A percentile compares a stretch with the other conserved stretches of the same genome.
These are phyloP conservation scores for Chlorophyllum brunneum DNA, from an alignment of 768 basidiomycete genomes.

Conservation along the genomic window DNA sequence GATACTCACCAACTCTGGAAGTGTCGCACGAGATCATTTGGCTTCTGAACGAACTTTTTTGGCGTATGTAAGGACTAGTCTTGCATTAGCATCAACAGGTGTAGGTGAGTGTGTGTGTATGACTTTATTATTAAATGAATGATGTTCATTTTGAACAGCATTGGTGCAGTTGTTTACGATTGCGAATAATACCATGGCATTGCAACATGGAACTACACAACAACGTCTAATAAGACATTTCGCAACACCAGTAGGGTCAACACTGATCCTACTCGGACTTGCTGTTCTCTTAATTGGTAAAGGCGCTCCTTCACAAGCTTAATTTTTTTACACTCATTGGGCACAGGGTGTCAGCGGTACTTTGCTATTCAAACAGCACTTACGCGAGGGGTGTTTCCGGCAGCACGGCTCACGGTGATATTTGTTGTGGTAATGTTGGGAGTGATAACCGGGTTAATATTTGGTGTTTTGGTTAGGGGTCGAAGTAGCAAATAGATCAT, in stretches of 20 bases:
- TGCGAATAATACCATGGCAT: conserved; percentile 7
- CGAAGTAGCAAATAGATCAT: background rate
- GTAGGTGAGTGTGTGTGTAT: conserved; percentile 35
- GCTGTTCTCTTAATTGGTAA: conserved; percentile 13
- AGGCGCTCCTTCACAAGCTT: background rate
- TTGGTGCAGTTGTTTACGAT: conserved; percentile 17
- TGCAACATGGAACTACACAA: background rate
- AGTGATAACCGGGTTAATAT: background rate
- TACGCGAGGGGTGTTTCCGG: conserved; percentile 9
- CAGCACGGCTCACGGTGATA: conserved; percentile 6
- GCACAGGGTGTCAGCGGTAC: conserved; percentile 15
- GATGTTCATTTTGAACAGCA: conserved; percentile 5
- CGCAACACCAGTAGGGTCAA: conserved; percentile 14
- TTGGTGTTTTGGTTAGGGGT: background rate
- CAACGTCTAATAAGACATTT: background rate
- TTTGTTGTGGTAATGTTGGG: background rate
- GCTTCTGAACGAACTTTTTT: conserved; percentile 53
- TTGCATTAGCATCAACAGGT: conserved; percentile 46
- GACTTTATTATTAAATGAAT: background rate
- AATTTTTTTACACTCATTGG: background rate
- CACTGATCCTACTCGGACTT: conserved; percentile 9
- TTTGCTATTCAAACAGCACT: conserved; percentile 15
- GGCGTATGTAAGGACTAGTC: conserved; percentile 53
- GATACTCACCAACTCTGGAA: conserved; percentile 46
- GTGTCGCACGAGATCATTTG: conserved; percentile 51